Conservation (phyloP, 257 asterid genomes). For the Coffea eugenioides region DNA sequence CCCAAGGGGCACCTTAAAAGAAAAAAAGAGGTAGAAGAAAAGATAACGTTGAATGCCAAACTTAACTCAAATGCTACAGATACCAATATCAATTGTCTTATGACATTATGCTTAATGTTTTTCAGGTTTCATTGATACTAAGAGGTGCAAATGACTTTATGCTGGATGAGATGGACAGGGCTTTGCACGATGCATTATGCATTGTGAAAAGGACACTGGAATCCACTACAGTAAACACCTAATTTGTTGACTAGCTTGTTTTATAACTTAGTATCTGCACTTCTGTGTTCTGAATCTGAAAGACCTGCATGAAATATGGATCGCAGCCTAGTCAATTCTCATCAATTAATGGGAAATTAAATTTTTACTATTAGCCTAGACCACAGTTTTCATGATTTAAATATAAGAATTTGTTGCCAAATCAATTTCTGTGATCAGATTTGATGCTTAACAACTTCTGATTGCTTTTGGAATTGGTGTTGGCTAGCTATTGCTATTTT, state of each 20-base stretch:
- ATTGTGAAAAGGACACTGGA: slow-evolving; percentile 93
- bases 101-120: slow-evolving; percentile 10
- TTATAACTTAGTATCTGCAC: neutral
- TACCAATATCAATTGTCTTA: neutral
- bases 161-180: slow-evolving; percentile 99
- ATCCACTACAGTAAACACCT: slow-evolving; percentile 66
- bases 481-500: neutral
- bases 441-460: neutral
- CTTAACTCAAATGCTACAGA: neutral
- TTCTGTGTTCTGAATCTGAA: neutral
- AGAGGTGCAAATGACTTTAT: slow-evolving; percentile 96
- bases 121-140: slow-evolving; percentile 76
- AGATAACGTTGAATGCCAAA: neutral
- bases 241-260: neutral
- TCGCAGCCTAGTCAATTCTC: neutral
- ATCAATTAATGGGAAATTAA: neutral
- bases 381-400: neutral
- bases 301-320: neutral
- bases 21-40: neutral
- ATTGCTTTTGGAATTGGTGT: neutral
- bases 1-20: too few species aligned
- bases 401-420: neutral
- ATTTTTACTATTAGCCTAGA: neutral
- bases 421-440: neutral
- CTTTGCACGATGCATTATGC: slow-evolving; percentile 87